These are phyloP conservation scores for Trichoderma hamatum DNA, from an alignment of 2,329 filamentous ascomycete species.

Conservation along the genomic window DNA sequence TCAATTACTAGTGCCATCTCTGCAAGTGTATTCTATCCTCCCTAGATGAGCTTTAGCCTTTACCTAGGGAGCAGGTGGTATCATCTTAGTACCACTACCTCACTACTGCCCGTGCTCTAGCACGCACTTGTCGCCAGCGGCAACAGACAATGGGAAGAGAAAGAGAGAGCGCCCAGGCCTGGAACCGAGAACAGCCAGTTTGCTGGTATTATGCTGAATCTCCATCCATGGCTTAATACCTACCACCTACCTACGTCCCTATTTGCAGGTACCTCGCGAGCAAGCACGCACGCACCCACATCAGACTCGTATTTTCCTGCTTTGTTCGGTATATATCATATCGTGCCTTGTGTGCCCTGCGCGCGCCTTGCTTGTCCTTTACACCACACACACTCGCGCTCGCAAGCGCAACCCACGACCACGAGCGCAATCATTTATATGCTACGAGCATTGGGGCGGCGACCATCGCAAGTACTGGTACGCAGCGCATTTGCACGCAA, in stretches of 20 bases:
- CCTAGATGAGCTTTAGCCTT: not conserved
- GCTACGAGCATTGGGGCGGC: not conserved
- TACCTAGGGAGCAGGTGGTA: not conserved
- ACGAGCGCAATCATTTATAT: not conserved
- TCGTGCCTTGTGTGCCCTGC: not conserved
- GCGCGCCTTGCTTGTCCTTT: not conserved
- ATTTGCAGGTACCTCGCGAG: not conserved
- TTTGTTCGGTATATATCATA: not conserved
- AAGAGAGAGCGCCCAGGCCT: constrained; percentile 1
- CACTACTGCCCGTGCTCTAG: not conserved
- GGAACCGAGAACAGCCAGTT: constrained; percentile 1
- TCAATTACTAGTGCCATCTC: not conserved
- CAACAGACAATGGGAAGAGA: not conserved
- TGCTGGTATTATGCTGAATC: not conserved
- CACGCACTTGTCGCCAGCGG: constrained; percentile 10
- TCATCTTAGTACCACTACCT: not conserved
- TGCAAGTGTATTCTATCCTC: not conserved
- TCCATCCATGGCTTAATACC: constrained; percentile 7
- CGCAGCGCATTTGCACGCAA: not conserved
- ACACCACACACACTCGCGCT: not conserved
- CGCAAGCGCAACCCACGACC: not conserved
- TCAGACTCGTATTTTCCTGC: not conserved
- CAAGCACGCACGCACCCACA: constrained; percentile 11
- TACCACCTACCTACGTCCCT: no score
- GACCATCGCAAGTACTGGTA: not conserved